Percentiles rank a stretch among this genome's conserved stretches.
phyloP scores from a whole-genome alignment of 352 stramenopile species.

The Pythium insidiosum region DNA sequence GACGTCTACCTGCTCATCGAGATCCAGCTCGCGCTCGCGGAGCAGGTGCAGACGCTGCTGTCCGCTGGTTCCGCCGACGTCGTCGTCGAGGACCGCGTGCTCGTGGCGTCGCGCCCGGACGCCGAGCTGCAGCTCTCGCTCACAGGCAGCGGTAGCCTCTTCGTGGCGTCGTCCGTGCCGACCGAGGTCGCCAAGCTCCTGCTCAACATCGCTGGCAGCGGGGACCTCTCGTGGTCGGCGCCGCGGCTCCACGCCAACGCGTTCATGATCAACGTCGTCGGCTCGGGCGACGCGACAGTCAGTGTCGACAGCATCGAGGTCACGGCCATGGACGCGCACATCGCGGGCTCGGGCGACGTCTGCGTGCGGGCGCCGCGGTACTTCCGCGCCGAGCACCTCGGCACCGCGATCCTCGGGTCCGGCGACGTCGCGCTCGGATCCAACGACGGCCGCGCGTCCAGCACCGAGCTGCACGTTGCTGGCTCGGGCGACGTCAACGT shows the following conservation, averaged over 20 bases:
- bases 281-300: conserved; percentile 9
- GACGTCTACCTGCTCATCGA: conserved; percentile 15
- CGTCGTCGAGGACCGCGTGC: conserved; percentile 12
- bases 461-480: conserved; percentile 4
- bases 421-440: conserved; percentile 10
- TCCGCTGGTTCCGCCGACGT: conserved; percentile 6
- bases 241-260: neutral
- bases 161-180: conserved; percentile 4
- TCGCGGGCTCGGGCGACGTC: conserved; percentile 12
- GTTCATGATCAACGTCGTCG: conserved; percentile 2
- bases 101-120: neutral
- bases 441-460: neutral
- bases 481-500: conserved; percentile 8
- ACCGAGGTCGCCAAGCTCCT: neutral
- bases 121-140: conserved; percentile 4
- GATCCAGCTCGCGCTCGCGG: conserved; percentile 4
- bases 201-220: conserved; percentile 5
- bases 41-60: conserved; percentile 4
- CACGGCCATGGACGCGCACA: neutral
- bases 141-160: conserved; percentile 10
- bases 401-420: conserved; percentile 1
- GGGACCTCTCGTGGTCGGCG: conserved; percentile 4
- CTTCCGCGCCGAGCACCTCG: conserved; percentile 4
- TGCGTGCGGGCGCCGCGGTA: conserved; percentile 4
- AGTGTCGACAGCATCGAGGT: neutral